A percentile compares a stretch with the other conserved stretches of the same genome.
Conservation (phyloP, 1,139 yeast species). For the Geotrichum klebahnii region DNA sequence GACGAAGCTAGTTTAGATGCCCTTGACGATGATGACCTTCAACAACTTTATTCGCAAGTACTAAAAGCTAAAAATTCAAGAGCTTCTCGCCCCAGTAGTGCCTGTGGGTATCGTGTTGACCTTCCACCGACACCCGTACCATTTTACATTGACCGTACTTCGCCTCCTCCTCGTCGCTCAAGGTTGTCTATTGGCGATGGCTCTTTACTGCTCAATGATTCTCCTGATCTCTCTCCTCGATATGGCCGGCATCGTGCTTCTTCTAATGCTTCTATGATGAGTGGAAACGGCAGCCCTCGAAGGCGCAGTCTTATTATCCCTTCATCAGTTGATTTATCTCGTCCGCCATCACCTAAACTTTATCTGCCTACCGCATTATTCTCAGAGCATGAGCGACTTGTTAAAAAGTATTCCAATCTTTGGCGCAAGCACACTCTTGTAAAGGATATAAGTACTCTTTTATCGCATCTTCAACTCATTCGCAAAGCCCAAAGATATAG, state of each 20-base stretch:
- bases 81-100: constrained; percentile 11
- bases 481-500: constrained; percentile 29
- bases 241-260: constrained; percentile 5
- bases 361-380: not conserved
- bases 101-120: constrained; percentile 1
- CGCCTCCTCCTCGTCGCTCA: constrained; percentile 12
- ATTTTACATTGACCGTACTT: not conserved
- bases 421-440: constrained; percentile 24
- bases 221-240: not conserved
- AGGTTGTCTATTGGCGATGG: constrained; percentile 11
- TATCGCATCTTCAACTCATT: constrained; percentile 23
- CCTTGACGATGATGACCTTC: constrained; percentile 27
- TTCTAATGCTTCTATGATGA: constrained; percentile 3
- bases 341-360: not conserved
- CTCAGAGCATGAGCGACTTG: constrained; percentile 23
- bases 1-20: constrained; percentile 22
- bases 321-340: not conserved
- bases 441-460: constrained; percentile 22
- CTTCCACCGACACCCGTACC: constrained; percentile 8
- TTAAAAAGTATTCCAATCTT: constrained; percentile 18
- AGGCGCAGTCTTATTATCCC: not conserved
- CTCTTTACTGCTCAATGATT: not conserved
- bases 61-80: constrained; percentile 21
- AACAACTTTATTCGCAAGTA: constrained; percentile 27
- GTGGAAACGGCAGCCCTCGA: not conserved